phyloP scores from a whole-genome alignment of 306 rosid genomes.

The Vigna reflexopilosa region DNA sequence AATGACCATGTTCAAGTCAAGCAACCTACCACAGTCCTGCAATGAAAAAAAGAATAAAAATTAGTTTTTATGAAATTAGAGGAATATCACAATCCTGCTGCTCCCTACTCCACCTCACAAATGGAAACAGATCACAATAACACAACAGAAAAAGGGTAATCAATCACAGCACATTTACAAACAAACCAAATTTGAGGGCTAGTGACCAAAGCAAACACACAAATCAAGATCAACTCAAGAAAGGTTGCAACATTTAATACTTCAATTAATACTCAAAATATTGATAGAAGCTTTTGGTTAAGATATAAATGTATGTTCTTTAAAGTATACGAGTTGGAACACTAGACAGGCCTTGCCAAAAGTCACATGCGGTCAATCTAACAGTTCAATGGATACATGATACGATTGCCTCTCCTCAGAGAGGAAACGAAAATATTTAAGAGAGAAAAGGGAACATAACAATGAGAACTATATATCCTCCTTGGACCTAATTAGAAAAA shows the following conservation, averaged over 20 bases:
- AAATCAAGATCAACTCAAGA: conserved; percentile 33
- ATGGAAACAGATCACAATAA: not conserved
- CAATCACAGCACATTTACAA: not conserved
- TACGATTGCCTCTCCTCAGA: not conserved
- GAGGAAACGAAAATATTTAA: not conserved
- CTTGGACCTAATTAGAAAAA: conserved; percentile 22
- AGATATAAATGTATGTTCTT: not conserved
- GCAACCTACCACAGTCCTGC: conserved; percentile 75
- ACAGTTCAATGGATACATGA: not conserved
- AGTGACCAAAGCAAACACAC: not conserved
- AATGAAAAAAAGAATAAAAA: conserved; percentile 30
- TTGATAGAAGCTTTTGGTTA: conserved; percentile 16
- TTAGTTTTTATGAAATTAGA: conserved; percentile 35
- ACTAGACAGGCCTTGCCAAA: conserved; percentile 23
- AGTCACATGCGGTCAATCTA: not conserved
- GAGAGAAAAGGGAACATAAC: not conserved
- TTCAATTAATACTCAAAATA: conserved; percentile 25
- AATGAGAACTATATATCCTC: conserved; percentile 19
- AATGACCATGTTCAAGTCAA: conserved; percentile 62
- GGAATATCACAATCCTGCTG: conserved; percentile 23
- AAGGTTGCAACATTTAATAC: conserved; percentile 5
- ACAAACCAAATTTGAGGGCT: conserved; percentile 8
- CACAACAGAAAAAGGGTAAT: conserved; percentile 6
- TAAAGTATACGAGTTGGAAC: conserved; percentile 20
- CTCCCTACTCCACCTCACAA: not conserved